Percentiles rank a stretch among this genome's conserved stretches.
phyloP scores from a whole-genome alignment of 2,329 filamentous ascomycete species.

The Metarhizium album region DNA sequence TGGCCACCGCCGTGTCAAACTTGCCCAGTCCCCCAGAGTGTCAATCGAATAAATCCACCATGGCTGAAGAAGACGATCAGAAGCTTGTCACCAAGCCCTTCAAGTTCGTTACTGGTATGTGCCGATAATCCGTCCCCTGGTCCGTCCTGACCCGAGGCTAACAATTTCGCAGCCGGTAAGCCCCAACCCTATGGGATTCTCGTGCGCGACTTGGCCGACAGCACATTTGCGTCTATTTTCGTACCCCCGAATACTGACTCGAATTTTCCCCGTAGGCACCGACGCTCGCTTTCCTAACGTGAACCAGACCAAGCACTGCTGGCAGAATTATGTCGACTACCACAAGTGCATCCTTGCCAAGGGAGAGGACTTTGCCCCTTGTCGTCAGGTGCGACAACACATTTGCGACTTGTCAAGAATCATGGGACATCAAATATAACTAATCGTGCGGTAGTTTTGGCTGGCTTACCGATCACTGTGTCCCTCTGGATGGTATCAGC shows the following conservation, averaged over 20 bases:
- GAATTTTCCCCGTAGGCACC: conserved; percentile 54
- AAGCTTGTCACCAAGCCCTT: conserved; percentile 94
- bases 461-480: conserved; percentile 95
- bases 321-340: conserved; percentile 99
- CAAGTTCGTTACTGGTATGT: conserved; percentile 99
- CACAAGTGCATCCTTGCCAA: conserved; percentile 99
- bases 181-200: conserved; percentile 11
- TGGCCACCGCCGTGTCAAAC: conserved; percentile 12
- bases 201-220: conserved; percentile 12
- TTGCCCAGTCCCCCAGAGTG: conserved; percentile 14
- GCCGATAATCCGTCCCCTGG: conserved; percentile 25
- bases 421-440: conserved; percentile 1
- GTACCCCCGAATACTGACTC: conserved; percentile 7
- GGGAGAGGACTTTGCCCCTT: conserved; percentile 96
- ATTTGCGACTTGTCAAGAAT: not conserved
- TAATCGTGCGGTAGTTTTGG: conserved; percentile 59
- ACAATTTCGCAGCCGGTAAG: conserved; percentile 35
- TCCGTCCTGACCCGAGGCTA: conserved; percentile 29
- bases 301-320: conserved; percentile 99
- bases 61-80: conserved; percentile 75
- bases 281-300: conserved; percentile 98
- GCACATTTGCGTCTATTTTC: conserved; percentile 16
- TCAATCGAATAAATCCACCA: conserved; percentile 42
- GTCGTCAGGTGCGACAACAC: conserved; percentile 65
- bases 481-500: conserved; percentile 84